Base-by-base conservation (phyloP, 2,329 filamentous ascomycete genomes). In the Fusarium dlaminii region DNA sequence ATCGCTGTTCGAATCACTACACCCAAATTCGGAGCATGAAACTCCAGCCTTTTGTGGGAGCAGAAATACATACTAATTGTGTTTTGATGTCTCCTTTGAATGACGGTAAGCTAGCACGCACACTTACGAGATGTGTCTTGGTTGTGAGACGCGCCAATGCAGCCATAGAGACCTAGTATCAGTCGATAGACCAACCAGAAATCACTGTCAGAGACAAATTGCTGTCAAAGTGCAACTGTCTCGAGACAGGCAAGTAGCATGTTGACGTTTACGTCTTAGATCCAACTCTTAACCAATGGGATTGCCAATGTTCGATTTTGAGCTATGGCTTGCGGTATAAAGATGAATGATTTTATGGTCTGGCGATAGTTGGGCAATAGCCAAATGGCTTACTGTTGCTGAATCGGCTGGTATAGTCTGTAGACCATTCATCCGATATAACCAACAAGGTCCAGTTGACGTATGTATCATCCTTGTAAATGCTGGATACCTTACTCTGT, bases 21-120 rank as follows among this genome's bases (percentile, higher is more conserved):
- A 72, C 72, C 68, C 67, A 74, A 65, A 46, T 22, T 56, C 20
- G 20, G 36, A 60, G 45, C n/a, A 63, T 74, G 67, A 74, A 74
- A 74, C 71, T 58, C 67, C 63, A 59, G 43, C 54, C 58, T 61
- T 61, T 57, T 67, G n/a, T 32, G 42, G 14, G 24, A 34, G 46
- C n/a, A 54, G 30, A n/a, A 43, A 63, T 37, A 51, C 27, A 13
- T 37, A 48, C 48, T 20, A 34, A 34, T 17, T 34, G 27, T 42
- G 40, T 39, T 55, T 55, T 64, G 22, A 69, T 27, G 42, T 69
- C 37, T 45, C 43, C 8, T 51, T 55, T 46, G 51, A 36, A 43
- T 54, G 42, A 49, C 46, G 54, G 48, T 29, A 45, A 58, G 54
- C 40, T 30, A 56, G 59, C 39, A 39, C n/a, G 52, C 63, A 72